A percentile compares a stretch with the other conserved stretches of the same genome.
phyloP scores from a whole-genome alignment of 1,284 basidiomycete species.

The Phellopilus nigrolimitatus region DNA sequence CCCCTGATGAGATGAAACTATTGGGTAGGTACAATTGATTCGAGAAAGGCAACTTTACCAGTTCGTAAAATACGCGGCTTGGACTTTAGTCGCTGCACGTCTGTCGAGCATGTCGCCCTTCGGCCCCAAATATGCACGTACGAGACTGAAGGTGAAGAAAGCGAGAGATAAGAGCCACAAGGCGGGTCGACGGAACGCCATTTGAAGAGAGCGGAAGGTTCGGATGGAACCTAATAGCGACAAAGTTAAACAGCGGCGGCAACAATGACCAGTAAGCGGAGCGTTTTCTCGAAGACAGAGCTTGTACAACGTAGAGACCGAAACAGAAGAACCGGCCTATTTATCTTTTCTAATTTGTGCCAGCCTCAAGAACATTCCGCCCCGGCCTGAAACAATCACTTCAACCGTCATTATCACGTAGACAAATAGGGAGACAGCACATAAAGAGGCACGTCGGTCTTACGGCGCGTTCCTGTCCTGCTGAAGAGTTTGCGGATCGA shows the following conservation, averaged over 20 bases:
- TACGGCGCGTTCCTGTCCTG: neutral
- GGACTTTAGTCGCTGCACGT: conserved; percentile 45
- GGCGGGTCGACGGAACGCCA: neutral
- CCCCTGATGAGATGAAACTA: conserved; percentile 45
- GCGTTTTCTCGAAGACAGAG: too few species aligned
- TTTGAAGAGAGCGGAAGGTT: neutral
- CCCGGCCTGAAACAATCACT: neutral
- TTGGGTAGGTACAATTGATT: conserved; percentile 11
- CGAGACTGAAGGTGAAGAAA: conserved; percentile 5
- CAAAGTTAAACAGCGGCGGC: too few species aligned
- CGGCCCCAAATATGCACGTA: neutral
- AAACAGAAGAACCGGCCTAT: neutral
- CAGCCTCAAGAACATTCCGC: neutral
- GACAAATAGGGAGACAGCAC: neutral
- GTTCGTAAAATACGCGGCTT: conserved; percentile 65
- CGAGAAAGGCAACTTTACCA: too few species aligned
- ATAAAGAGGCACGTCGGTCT: neutral
- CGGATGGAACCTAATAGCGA: too few species aligned
- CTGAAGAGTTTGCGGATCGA: neutral
- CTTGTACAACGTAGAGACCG: neutral
- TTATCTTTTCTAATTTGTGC: neutral
- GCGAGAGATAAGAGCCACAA: conserved; percentile 3
- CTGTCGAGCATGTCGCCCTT: conserved; percentile 40
- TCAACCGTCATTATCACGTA: neutral
- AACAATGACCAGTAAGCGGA: too few species aligned